Evolutionary conservation across 2,329 filamentous ascomycete genomes (phyloP).

Genomic region (Leptodontidium sp.): DNA sequence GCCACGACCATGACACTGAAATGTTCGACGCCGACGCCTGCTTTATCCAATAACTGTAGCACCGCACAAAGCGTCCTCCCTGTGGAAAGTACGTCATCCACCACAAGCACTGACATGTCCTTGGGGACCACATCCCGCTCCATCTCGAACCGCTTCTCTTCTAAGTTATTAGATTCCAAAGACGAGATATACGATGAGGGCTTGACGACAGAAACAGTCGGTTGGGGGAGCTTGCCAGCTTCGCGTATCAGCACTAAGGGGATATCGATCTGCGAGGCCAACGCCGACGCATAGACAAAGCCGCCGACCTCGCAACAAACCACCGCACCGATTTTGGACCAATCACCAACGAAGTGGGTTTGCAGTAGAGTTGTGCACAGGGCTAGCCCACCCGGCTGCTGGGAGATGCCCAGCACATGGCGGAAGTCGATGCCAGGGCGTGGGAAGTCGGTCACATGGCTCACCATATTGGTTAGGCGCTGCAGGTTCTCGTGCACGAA

Average conservation of each 20-base stretch:
- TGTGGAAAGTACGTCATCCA: slow-evolving; percentile 41
- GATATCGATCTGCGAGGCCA: slow-evolving; percentile 53
- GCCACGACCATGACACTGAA: slow-evolving; percentile 28
- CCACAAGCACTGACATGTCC: slow-evolving; percentile 34
- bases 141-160: slow-evolving; percentile 58
- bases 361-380: slow-evolving; percentile 61
- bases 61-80: slow-evolving; percentile 40
- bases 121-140: slow-evolving; percentile 51
- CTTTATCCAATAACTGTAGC: slow-evolving; percentile 35
- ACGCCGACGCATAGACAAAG: slow-evolving; percentile 60
- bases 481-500: slow-evolving; percentile 57
- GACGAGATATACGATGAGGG: slow-evolving; percentile 62
- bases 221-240: slow-evolving; percentile 66
- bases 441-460: slow-evolving; percentile 58
- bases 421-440: slow-evolving; percentile 60
- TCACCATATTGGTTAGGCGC: slow-evolving; percentile 59
- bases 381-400: slow-evolving; percentile 58
- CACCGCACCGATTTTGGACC: slow-evolving; percentile 56
- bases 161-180: slow-evolving; percentile 37
- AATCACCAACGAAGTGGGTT: slow-evolving; percentile 55
- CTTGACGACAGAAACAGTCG: slow-evolving; percentile 58
- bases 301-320: slow-evolving; percentile 65
- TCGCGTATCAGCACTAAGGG: slow-evolving; percentile 61
- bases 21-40: slow-evolving; percentile 33
- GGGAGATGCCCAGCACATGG: slow-evolving; percentile 63